Base-by-base conservation (phyloP, 306 rosid genomes). In the Chamaecrista fasciculata region DNA sequence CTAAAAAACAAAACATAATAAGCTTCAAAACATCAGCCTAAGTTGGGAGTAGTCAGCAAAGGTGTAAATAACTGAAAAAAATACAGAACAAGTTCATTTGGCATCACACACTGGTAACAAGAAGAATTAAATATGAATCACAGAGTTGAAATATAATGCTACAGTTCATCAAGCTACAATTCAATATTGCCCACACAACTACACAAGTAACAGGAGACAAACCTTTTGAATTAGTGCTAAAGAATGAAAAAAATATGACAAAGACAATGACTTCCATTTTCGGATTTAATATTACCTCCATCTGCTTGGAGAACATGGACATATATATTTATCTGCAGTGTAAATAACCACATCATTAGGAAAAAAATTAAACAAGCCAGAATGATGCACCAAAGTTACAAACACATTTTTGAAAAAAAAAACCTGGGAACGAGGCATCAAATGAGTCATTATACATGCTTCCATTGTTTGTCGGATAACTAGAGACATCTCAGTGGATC, bases 301-400 rank as follows among this genome's bases (percentile, higher is more conserved):
- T 93, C 97, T 31, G 96, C 98, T 85, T 93, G 98, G 51, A 93
- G 90, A 79, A 93, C 90, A 86, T 90, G 97, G 62, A 90, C 95
- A 77, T 86, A 90, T 71, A 92, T 87, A 82, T 92, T 96, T 53
- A 92, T 90, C 98, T 93, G 88, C 68, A 76, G 39, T 40, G 23
- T 20, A n/a, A n/a, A n/a, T n/a, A 58, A 62, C 62, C 58, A 67
- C 60, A 56, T 52, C 62, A 62, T 78, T 46, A 75, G 67, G 74
- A 59, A 42, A 53, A 58, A 28, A 70, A 36, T 46, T 11, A 77
- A 39, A 44, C 14, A 52, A 42, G 10, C 29, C 21, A 11, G 34
- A 31, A 19, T 23, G 48, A 66, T 60, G 42, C 5, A 53, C 26
- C 47, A 76, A 69, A 80, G 59, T 74, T 70, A 46, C 21, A 34